A percentile compares a stretch with the other conserved stretches of the same genome.
Evolutionary conservation across 257 asterid genomes (phyloP).

Genomic region (Lavandula angustifolia): DNA sequence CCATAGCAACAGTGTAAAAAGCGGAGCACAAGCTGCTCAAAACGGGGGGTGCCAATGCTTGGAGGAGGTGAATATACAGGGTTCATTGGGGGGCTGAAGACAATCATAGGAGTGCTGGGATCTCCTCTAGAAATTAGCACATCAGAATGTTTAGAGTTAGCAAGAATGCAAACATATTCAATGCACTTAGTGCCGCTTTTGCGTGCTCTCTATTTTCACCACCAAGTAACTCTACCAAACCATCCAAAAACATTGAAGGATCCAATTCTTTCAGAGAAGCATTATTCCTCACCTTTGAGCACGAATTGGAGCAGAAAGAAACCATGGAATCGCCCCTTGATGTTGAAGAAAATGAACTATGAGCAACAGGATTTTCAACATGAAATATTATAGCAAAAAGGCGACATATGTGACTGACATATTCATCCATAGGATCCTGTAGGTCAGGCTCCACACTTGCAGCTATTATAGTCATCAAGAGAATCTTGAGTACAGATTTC

Average conservation of each 20-base stretch:
- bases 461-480: slow-evolving; percentile 90
- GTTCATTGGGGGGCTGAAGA: slow-evolving; percentile 98
- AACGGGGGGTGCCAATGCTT: slow-evolving; percentile 87
- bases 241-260: slow-evolving; percentile 92
- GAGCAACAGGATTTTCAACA: slow-evolving; percentile 63
- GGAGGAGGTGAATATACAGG: slow-evolving; percentile 99
- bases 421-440: slow-evolving; percentile 81
- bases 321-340: slow-evolving; percentile 61
- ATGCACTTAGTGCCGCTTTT: slow-evolving; percentile 85
- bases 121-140: slow-evolving; percentile 77
- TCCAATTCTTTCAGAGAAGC: slow-evolving; percentile 92
- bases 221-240: slow-evolving; percentile 87
- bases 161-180: slow-evolving; percentile 78
- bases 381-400: slow-evolving; percentile 98
- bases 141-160: slow-evolving; percentile 85
- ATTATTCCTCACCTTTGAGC: slow-evolving; percentile 63
- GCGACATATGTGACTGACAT: slow-evolving; percentile 69
- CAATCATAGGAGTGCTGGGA: slow-evolving; percentile 94
- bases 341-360: slow-evolving; percentile 46
- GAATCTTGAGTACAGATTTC: slow-evolving; percentile 90
- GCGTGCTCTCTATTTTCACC: slow-evolving; percentile 90
- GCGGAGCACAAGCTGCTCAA: slow-evolving; percentile 96
- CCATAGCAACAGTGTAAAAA: slow-evolving; percentile 95
- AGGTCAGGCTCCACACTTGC: slow-evolving; percentile 90
- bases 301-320: slow-evolving; percentile 51